Percentiles rank a stretch among this genome's conserved stretches.
Evolutionary conservation across 1,139 yeast genomes (phyloP).

Genomic region (Debaryomycetaceae sp.): DNA sequence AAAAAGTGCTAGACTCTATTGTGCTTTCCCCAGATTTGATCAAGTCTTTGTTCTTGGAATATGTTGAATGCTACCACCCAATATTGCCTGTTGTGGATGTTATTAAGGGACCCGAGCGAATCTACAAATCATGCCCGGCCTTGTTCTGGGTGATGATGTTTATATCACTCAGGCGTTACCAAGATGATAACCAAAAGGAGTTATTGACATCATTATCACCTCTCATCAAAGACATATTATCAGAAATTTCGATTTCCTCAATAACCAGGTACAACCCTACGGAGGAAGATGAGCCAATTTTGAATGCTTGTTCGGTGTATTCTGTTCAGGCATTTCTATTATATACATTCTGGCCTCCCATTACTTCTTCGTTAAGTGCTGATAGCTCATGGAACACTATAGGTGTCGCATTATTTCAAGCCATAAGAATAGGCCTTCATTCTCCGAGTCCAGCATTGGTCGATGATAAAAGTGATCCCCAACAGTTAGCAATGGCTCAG

Average conservation of each 20-base stretch:
- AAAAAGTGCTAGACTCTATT: conserved; percentile 68
- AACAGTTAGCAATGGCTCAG: conserved; percentile 41
- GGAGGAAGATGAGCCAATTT: conserved; percentile 71
- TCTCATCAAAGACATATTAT: conserved; percentile 68
- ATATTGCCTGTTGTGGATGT: conserved; percentile 87
- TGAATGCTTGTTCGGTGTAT: conserved; percentile 89
- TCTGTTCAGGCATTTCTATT: conserved; percentile 90
- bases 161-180: conserved; percentile 66
- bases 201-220: conserved; percentile 59
- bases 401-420: conserved; percentile 88
- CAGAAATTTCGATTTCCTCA: conserved; percentile 88
- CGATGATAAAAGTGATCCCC: conserved; percentile 19
- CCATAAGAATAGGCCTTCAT: conserved; percentile 86
- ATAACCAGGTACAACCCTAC: conserved; percentile 78
- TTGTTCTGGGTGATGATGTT: conserved; percentile 93
- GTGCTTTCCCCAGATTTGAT: conserved; percentile 61
- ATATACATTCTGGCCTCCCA: conserved; percentile 93
- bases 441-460: conserved; percentile 30
- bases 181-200: conserved; percentile 33
- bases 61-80: conserved; percentile 72
- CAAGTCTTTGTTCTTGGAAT: conserved; percentile 64
- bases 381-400: conserved; percentile 95
- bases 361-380: conserved; percentile 89
- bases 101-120: conserved; percentile 72
- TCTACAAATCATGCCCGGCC: conserved; percentile 78